Base-by-base conservation (phyloP, 345 rosid genomes). In the Xanthoceras sorbifolium region DNA sequence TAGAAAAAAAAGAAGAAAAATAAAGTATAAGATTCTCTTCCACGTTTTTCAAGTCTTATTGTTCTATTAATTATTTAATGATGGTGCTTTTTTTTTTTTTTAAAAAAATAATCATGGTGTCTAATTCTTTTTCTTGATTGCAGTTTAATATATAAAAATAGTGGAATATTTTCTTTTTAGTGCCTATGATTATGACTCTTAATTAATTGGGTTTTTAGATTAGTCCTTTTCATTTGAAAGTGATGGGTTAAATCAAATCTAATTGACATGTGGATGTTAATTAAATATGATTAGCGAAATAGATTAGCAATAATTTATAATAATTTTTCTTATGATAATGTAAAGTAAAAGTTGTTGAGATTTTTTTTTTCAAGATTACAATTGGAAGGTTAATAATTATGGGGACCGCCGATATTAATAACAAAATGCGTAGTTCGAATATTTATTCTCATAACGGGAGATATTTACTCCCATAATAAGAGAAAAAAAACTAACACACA, bases 1-100 rank as follows among this genome's bases (percentile, higher is more conserved):
- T 46, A 10, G 0, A 42, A 73, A 26, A 38, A 73, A 42, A 12
- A 9, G 5, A 20, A 69, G 0, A n/a, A 11, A 34, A 42, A n/a
- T n/a, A n/a, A 73, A 20, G 60, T 28, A 26, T 26, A 6, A 73
- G 77, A 74, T 64, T 63, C 77, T 63, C 66, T 29, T 64, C 18
- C 25, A 42, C n/a, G 11, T 61, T 42, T 74, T 73, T 26, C 57
- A 42, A 26, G 29, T 42, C 2, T 28, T 17, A 2, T 26, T 23
- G 14, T 59, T 17, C 26, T 64, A 31, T 32, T 1, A 64, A 64
- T 64, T 28, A 20, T 62, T 64, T 64, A 57, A n/a, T n/a, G n/a
- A n/a, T n/a, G n/a, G n/a, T n/a, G n/a, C n/a, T n/a, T n/a, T n/a
- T n/a, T n/a, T n/a, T n/a, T n/a, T n/a, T n/a, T n/a, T n/a, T n/a